phyloP scores from a whole-genome alignment of 345 rosid genomes.

The Tarenaya hassleriana region DNA sequence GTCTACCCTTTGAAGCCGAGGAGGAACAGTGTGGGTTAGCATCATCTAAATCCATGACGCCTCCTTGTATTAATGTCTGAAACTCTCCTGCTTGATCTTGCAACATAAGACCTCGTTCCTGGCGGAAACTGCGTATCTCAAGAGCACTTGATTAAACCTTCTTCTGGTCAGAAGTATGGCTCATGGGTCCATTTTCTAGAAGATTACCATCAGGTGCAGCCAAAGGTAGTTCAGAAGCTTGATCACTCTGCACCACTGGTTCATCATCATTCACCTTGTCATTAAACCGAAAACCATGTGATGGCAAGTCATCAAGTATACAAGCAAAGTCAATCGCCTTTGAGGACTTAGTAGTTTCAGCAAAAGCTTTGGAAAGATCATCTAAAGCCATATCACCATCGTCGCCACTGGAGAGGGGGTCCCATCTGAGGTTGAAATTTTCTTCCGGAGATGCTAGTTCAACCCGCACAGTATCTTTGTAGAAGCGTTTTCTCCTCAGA shows the following conservation, averaged over 20 bases:
- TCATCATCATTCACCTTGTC: conserved; percentile 30
- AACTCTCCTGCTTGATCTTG: conserved; percentile 23
- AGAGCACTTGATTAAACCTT: conserved; percentile 13
- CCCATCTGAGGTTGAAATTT: conserved; percentile 55
- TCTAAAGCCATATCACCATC: conserved; percentile 75
- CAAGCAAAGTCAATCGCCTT: conserved; percentile 54
- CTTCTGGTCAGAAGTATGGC: conserved; percentile 21
- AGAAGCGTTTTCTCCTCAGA: conserved; percentile 60
- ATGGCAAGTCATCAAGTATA: conserved; percentile 35
- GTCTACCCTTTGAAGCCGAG: conserved; percentile 20
- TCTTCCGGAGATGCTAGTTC: conserved; percentile 42
- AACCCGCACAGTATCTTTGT: conserved; percentile 64
- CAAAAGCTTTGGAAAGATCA: conserved; percentile 55
- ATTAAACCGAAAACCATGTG: conserved; percentile 44
- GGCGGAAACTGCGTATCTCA: conserved; percentile 20
- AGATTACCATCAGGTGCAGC: conserved; percentile 19
- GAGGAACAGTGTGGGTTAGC: conserved; percentile 15
- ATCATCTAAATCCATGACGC: conserved; percentile 18
- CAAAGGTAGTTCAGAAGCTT: conserved; percentile 22
- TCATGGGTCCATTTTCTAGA: conserved; percentile 13
- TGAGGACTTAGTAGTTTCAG: conserved; percentile 33
- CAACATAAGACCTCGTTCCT: conserved; percentile 22
- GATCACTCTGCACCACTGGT: conserved; percentile 21
- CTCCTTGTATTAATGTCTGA: conserved; percentile 19
- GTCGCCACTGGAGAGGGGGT: conserved; percentile 78